Evolutionary conservation across 1,284 basidiomycete species (phyloP).

Genomic region (Meripilus lineatus): DNA sequence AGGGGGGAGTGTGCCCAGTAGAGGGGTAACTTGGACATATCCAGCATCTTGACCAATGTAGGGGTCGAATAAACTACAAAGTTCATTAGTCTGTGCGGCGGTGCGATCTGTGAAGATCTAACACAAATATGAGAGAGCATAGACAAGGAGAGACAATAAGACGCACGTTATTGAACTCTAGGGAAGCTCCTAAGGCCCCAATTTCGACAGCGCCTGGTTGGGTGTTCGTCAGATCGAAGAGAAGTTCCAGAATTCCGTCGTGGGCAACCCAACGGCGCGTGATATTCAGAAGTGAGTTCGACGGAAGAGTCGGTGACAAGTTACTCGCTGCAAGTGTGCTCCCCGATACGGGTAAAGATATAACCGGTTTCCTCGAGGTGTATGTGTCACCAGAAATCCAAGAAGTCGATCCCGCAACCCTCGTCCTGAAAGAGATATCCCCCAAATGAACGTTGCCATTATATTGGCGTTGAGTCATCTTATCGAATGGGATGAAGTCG

Average conservation of each 20-base stretch:
- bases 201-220: slow-evolving; percentile 47
- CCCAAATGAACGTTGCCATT: slow-evolving; percentile 54
- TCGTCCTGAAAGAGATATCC: slow-evolving; percentile 50
- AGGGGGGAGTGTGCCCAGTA: slow-evolving; percentile 50
- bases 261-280: slow-evolving; percentile 48
- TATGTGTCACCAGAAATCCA: slow-evolving; percentile 49
- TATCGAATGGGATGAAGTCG: slow-evolving; percentile 50
- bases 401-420: slow-evolving; percentile 37
- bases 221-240: slow-evolving; percentile 48
- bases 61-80: slow-evolving; percentile 54
- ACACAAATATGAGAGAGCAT: not conserved
- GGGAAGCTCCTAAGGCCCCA: slow-evolving; percentile 46
- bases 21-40: slow-evolving; percentile 46
- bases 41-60: slow-evolving; percentile 56
- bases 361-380: slow-evolving; percentile 38
- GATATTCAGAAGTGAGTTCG: slow-evolving; percentile 41
- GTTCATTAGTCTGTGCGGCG: slow-evolving; percentile 45
- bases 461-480: slow-evolving; percentile 43
- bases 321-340: slow-evolving; percentile 44
- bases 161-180: slow-evolving; percentile 54
- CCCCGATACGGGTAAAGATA: slow-evolving; percentile 34
- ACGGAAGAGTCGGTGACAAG: slow-evolving; percentile 44
- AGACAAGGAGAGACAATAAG: not conserved
- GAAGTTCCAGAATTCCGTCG: slow-evolving; percentile 39
- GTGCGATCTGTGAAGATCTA: slow-evolving; percentile 55